Conservation (phyloP, 768 basidiomycete species). For the Pholiota conissans region DNA sequence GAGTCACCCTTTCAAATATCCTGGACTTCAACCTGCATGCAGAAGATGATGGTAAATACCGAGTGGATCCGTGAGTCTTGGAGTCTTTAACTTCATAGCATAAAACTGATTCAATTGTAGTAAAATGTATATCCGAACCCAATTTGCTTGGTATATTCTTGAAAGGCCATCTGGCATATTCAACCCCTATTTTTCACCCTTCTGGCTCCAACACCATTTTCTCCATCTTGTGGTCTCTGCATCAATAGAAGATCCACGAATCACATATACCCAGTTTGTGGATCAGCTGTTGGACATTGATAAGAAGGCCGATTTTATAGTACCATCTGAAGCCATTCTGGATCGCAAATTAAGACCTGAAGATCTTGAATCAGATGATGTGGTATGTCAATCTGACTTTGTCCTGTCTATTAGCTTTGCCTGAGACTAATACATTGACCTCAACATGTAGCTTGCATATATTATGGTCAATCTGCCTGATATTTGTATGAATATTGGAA, state of each 20-base stretch:
- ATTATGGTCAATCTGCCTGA: constrained; percentile 36
- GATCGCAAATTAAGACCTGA: constrained; percentile 40
- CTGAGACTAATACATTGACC: no score
- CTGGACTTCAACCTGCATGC: constrained; percentile 49
- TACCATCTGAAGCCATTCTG: constrained; percentile 34
- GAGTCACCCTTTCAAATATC: constrained; percentile 42
- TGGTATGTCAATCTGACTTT: no score
- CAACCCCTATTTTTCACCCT: constrained; percentile 39
- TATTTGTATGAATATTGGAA: constrained; percentile 24
- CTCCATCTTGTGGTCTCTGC: constrained; percentile 46
- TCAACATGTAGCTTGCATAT: constrained; percentile 42
- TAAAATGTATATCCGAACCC: constrained; percentile 63
- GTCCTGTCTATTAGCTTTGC: no score
- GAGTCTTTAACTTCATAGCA: no score
- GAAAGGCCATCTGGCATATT: constrained; percentile 48
- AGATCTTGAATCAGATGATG: constrained; percentile 45
- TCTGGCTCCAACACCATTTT: constrained; percentile 52
- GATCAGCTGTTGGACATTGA: constrained; percentile 29
- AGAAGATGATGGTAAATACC: constrained; percentile 23
- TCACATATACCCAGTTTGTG: constrained; percentile 41
- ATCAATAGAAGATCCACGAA: constrained; percentile 31
- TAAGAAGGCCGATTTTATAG: constrained; percentile 27
- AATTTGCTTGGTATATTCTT: constrained; percentile 71
- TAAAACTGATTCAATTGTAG: no score
- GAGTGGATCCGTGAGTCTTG: constrained; percentile 47